phyloP scores from a whole-genome alignment of 495 filamentous ascomycete species.

The Darksidea phi region DNA sequence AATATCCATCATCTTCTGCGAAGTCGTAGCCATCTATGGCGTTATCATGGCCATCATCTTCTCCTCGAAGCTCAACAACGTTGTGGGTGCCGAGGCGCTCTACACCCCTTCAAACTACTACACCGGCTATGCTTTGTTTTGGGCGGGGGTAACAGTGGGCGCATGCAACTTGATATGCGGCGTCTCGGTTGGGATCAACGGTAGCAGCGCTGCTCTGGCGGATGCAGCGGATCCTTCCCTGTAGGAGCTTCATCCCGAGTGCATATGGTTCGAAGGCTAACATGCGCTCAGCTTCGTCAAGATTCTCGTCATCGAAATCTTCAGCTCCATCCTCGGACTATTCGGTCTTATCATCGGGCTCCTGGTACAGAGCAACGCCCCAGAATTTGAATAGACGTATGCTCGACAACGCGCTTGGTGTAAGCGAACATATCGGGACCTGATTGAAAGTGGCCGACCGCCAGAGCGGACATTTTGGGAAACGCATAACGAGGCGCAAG shows the following conservation, averaged over 20 bases:
- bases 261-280: not conserved
- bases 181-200: slow-evolving; percentile 96
- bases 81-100: slow-evolving; percentile 50
- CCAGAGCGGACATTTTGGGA: not conserved
- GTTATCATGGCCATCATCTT: slow-evolving; percentile 99
- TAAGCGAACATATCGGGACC: no score
- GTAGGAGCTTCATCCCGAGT: slow-evolving; percentile 54
- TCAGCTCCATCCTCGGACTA: slow-evolving; percentile 96
- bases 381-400: slow-evolving; percentile 59
- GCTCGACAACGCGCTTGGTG: no score
- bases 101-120: slow-evolving; percentile 76
- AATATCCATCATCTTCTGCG: slow-evolving; percentile 99
- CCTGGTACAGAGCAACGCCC: slow-evolving; percentile 76
- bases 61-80: slow-evolving; percentile 72
- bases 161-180: slow-evolving; percentile 94
- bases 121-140: slow-evolving; percentile 95
- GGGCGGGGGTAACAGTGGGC: slow-evolving; percentile 90
- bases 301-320: slow-evolving; percentile 98
- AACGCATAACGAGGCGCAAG: slow-evolving; percentile 8
- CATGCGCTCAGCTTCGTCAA: slow-evolving; percentile 76
- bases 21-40: slow-evolving; percentile 99
- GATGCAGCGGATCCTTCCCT: slow-evolving; percentile 91
- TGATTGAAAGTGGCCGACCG: no score
- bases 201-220: slow-evolving; percentile 90
- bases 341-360: slow-evolving; percentile 96